Base-by-base conservation (phyloP, 345 rosid genomes). In the Geranium brycei region DNA sequence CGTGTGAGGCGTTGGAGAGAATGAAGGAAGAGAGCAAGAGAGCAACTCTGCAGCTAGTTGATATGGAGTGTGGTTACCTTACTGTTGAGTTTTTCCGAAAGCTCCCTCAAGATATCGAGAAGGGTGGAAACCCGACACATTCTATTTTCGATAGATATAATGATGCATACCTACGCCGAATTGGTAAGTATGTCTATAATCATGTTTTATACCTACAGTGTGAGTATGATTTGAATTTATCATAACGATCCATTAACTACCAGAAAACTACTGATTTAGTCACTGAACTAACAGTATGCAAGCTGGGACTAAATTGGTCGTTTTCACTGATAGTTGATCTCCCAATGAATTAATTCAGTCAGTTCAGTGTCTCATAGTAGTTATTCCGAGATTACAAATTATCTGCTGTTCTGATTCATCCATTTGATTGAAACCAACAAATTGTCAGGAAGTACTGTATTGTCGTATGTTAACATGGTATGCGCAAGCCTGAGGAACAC, bases 91-190 rank as follows among this genome's bases (percentile, higher is more conserved):
- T 89, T 78, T 92, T 92, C 79, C 79, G 95, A 66, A 92, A 89
- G 78, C 98, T 92, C 77, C 98, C 96, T 62, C 96, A 89, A 70
- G 96, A 92, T 74, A 69, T 79, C 51, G 98, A 92, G 75, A 92
- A 92, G 81, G 96, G 98, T 10, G 98, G 98, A 72, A 87, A 89
- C 72, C 96, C 98, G 5, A 81, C 95, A 1, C 98, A 87, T 73
- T 92, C 97, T 11, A 77, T 89, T 18, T 92, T 86, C 57, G 93
- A 92, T 67, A 73, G 98, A 79, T 92, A 89, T 70, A 87, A 83
- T 38, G 98, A 92, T 65, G 71, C 95, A 11, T 92, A 92, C 65
- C 95, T 92, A 55, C 80, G 93, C 57, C 79, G 95, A 68, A 71
- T 92, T 17, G 96, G 96, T 84, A 74, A 82, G 83, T 60, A 35